Percentiles rank a stretch among this genome's conserved stretches.
These are phyloP conservation scores for Golubevia pallescens DNA, from an alignment of 1,284 basidiomycete species.

Conservation along the genomic window DNA sequence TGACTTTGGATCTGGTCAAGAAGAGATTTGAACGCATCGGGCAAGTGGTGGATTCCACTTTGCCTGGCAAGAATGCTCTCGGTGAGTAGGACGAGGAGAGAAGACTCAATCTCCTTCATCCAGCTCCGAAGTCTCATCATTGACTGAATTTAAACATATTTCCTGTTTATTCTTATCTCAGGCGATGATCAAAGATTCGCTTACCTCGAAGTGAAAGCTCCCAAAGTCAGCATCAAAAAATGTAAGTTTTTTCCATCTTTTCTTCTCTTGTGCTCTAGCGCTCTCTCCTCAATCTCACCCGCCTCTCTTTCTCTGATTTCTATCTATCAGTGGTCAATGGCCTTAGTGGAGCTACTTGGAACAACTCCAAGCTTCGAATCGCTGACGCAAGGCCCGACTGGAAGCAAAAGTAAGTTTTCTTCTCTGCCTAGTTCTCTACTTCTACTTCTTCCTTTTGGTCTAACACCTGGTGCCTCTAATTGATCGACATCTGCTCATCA, in stretches of 20 bases:
- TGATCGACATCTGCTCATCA: neutral
- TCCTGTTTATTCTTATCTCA: neutral
- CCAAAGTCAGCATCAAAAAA: constrained; percentile 27
- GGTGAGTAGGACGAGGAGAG: constrained; percentile 12
- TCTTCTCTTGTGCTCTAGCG: neutral
- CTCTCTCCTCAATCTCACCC: neutral
- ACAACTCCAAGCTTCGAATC: constrained; percentile 46
- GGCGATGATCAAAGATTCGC: constrained; percentile 25
- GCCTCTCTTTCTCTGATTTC: neutral
- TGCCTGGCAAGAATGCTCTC: constrained; percentile 28
- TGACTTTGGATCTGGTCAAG: constrained; percentile 35
- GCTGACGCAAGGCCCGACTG: constrained; percentile 44
- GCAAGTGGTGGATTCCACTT: constrained; percentile 28
- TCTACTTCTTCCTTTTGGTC: neutral
- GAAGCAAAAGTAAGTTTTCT: constrained; percentile 14
- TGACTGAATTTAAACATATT: neutral
- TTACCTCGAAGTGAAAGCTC: constrained; percentile 39
- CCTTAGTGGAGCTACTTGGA: constrained; percentile 53
- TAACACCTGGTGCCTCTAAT: neutral
- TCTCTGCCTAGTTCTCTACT: no score
- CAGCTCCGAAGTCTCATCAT: no score
- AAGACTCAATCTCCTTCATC: no score
- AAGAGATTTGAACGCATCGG: constrained; percentile 46
- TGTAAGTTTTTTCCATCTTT: constrained; percentile 3
- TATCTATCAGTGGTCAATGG: constrained; percentile 24